Evolutionary conservation across 441 rosid genomes (phyloP).

Genomic region (Euphorbia schlechtendalii): DNA sequence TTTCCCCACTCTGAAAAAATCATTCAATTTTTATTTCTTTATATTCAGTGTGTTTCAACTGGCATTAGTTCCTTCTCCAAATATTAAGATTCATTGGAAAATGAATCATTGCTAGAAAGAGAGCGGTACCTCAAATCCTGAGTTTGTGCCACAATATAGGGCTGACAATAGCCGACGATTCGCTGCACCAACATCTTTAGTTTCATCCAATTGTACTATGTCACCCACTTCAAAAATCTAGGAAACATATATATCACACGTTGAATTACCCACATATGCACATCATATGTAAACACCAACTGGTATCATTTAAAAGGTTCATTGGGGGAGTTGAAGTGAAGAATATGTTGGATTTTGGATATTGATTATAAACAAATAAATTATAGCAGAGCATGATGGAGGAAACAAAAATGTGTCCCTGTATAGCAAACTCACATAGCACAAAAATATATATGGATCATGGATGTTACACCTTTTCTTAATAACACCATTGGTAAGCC

Average conservation of each 20-base stretch:
- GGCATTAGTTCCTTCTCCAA: too few species aligned
- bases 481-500: background rate
- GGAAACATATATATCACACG: constrained; percentile 12
- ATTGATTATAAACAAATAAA: background rate
- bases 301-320: background rate
- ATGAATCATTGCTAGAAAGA: background rate
- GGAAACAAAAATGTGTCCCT: background rate
- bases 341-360: background rate
- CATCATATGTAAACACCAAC: background rate
- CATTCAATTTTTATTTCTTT: background rate
- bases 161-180: constrained; percentile 69
- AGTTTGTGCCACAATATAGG: constrained; percentile 78
- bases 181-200: constrained; percentile 77
- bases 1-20: background rate
- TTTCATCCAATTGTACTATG: constrained; percentile 47
- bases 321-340: background rate
- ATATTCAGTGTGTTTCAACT: too few species aligned
- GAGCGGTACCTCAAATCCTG: constrained; percentile 84
- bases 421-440: background rate
- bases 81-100: too few species aligned
- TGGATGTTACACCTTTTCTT: background rate
- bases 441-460: background rate
- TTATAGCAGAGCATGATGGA: too few species aligned
- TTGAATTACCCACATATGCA: constrained; percentile 3
- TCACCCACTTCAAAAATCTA: constrained; percentile 90